Evolutionary conservation across 108 stramenopile genomes (phyloP).

Genomic region (Nitzschia putrida): DNA sequence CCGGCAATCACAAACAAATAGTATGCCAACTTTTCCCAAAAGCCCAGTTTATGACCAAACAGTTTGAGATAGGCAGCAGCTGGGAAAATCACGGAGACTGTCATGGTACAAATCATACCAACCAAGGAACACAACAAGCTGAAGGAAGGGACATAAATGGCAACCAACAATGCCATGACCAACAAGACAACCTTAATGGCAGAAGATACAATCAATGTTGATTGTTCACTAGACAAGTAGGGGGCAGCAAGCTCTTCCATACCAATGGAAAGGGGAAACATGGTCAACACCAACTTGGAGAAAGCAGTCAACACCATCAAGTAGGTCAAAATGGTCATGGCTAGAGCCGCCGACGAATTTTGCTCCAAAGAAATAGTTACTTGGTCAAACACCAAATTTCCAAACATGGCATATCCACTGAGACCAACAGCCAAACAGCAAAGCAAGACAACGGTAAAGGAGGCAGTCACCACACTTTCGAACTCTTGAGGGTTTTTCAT

Average conservation of each 20-base stretch:
- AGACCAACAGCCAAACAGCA: slow-evolving; percentile 62
- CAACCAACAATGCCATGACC: slow-evolving; percentile 54
- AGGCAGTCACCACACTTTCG: slow-evolving; percentile 65
- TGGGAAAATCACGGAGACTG: slow-evolving; percentile 75
- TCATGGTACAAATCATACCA: slow-evolving; percentile 82
- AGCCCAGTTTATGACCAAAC: slow-evolving; percentile 56
- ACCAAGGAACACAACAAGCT: slow-evolving; percentile 72
- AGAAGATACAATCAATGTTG: slow-evolving; percentile 53
- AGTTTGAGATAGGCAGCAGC: slow-evolving; percentile 70
- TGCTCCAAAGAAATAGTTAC: slow-evolving; percentile 74
- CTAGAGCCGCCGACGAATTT: slow-evolving; percentile 38
- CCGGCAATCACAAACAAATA: slow-evolving; percentile 52
- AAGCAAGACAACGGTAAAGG: slow-evolving; percentile 57
- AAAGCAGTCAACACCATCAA: slow-evolving; percentile 83
- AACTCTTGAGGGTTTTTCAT: slow-evolving; percentile 76
- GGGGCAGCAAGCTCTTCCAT: slow-evolving; percentile 78
- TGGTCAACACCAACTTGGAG: slow-evolving; percentile 77
- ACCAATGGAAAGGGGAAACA: slow-evolving; percentile 83
- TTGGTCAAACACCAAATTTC: slow-evolving; percentile 74
- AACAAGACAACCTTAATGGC: slow-evolving; percentile 64
- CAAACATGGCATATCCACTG: slow-evolving; percentile 82
- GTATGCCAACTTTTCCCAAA: slow-evolving; percentile 45
- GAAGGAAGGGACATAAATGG: slow-evolving; percentile 79
- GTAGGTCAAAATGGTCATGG: slow-evolving; percentile 72
- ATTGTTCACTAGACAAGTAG: slow-evolving; percentile 57